Percentiles rank a stretch among this genome's conserved stretches.
Evolutionary conservation across 2,329 filamentous ascomycete genomes (phyloP).

Genomic region (Botryosphaeria agaves): DNA sequence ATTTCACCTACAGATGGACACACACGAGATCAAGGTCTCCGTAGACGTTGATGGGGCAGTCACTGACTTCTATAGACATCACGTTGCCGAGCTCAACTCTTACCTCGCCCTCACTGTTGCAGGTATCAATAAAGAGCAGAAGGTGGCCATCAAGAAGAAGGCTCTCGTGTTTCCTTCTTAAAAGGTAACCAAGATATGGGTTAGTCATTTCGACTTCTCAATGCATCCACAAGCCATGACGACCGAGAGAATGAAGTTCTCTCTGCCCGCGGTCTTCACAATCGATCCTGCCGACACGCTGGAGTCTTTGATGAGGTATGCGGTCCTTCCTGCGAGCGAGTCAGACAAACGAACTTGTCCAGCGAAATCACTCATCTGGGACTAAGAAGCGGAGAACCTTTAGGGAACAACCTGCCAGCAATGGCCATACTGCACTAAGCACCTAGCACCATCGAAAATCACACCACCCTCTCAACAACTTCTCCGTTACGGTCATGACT

Average conservation of each 20-base stretch:
- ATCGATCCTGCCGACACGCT: slow-evolving; percentile 60
- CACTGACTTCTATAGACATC: slow-evolving; percentile 27
- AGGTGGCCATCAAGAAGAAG: slow-evolving; percentile 64
- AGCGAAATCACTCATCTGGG: too few species aligned
- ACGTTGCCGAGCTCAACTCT: slow-evolving; percentile 57
- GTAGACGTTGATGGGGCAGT: too few species aligned
- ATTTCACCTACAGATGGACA: too few species aligned
- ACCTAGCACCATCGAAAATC: too few species aligned
- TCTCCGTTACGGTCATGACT: too few species aligned
- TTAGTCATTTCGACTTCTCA: slow-evolving; percentile 65
- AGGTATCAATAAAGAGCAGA: slow-evolving; percentile 52
- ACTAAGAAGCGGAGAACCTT: too few species aligned
- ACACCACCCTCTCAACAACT: too few species aligned
- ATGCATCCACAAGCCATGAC: slow-evolving; percentile 82
- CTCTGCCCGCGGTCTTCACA: slow-evolving; percentile 70
- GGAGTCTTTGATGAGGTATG: slow-evolving; percentile 63
- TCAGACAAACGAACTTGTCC: too few species aligned
- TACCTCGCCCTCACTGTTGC: slow-evolving; percentile 80
- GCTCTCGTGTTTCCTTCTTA: slow-evolving; percentile 57
- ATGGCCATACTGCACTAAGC: too few species aligned
- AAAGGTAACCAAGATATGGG: slow-evolving; percentile 32
- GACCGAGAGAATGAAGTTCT: slow-evolving; percentile 70
- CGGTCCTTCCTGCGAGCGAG: slow-evolving; percentile 55
- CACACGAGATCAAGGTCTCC: too few species aligned
- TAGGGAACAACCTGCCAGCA: too few species aligned